Base-by-base conservation (phyloP, 2,329 filamentous ascomycete species). In the Sporothrix dimorphospora region DNA sequence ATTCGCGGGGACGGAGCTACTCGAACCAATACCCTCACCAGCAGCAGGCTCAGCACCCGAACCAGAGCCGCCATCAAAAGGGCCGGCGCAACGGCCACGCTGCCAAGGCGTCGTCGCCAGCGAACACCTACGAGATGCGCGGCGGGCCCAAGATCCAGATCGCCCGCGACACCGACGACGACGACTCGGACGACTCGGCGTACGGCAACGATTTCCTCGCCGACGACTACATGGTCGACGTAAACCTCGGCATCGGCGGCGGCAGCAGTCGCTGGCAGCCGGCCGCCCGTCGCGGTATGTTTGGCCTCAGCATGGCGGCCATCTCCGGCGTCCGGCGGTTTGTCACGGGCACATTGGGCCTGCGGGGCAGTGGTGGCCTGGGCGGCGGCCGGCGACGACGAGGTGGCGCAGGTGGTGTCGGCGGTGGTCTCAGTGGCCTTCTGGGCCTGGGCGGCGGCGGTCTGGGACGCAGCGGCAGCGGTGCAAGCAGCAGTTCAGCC, bases 321-420 rank as follows among this genome's bases (percentile, higher is more conserved):
- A 4, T 72, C 9, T 2, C 67, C 14, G 16, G 51, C 12, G 2
- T 67, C 2, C 27, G 49, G 42, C 51, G 53, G 59, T 21, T 66
- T 12, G 30, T 73, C n/a, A n/a, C 19, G 59, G n/a, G 70, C 53
- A 55, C 47, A 12, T 27, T 72, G 7, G 63, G 70, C 7, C 45
- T 71, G 55, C 53, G 59, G 3, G 61, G 72, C 14, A 21, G 45
- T 16, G 53, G 73, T 30, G 70, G 49, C 47, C 61, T 21, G 68
- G 30, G 79, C 80, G 2, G 81, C 80, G 1, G 79, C 79, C 59
- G 49, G 73, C 69, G 71, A 49, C 45, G 70, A 47, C 63, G 53
- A 19, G n/a, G 53, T 19, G 21, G 63, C 21, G 24, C 45, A 21
- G 55, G 70, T 11, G 40, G 71, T 12, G 45, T 9, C 11, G 59